Evolutionary conservation across 441 rosid genomes (phyloP).

Genomic region (Populus trichocarpa): DNA sequence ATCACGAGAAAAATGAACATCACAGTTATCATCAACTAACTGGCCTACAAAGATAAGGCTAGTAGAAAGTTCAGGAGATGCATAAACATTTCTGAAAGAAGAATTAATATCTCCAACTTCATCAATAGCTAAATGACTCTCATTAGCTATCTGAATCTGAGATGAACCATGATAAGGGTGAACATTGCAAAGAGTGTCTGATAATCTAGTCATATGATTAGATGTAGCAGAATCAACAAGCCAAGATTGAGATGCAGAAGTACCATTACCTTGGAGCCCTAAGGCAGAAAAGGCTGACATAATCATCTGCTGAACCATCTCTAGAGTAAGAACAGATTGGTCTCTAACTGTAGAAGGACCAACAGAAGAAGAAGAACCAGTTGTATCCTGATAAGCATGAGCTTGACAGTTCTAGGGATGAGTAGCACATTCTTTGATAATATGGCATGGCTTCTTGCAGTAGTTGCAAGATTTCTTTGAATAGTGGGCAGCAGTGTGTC

Average conservation of each 20-base stretch:
- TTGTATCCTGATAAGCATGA: background rate
- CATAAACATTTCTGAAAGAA: background rate
- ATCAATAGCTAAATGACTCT: background rate
- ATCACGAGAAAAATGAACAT: background rate
- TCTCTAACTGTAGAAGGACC: background rate
- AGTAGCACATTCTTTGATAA: background rate
- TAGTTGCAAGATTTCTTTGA: background rate
- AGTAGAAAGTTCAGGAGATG: background rate
- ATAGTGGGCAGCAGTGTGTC: background rate
- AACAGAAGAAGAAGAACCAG: background rate
- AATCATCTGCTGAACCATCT: background rate
- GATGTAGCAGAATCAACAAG: background rate
- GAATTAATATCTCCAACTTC: background rate
- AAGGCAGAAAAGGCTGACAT: background rate
- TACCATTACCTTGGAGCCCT: background rate
- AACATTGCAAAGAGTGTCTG: background rate
- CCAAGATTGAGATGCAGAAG: background rate
- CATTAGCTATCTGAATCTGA: too few relatives aligned
- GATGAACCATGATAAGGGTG: background rate
- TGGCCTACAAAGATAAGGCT: constrained; percentile 4
- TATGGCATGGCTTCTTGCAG: background rate
- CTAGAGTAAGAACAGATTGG: background rate
- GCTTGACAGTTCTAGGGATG: background rate
- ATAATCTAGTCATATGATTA: background rate
- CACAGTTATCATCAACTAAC: background rate